Evolutionary conservation across 1,139 yeast genomes (phyloP).

Genomic region (Taiozyma onychis): DNA sequence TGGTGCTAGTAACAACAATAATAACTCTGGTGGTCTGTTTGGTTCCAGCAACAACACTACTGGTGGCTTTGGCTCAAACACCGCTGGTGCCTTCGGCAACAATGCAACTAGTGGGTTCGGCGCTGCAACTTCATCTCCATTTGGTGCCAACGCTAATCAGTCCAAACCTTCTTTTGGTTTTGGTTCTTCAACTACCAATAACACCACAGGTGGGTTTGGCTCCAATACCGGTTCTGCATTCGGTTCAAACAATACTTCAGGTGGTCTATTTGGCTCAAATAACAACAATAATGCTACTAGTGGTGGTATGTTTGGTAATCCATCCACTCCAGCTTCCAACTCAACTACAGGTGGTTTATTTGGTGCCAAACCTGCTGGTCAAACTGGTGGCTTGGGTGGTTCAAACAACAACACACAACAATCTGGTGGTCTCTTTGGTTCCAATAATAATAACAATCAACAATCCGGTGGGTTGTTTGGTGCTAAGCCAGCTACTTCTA

Average conservation of each 20-base stretch:
- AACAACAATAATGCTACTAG: conserved; percentile 11
- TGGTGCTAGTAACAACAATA: conserved; percentile 20
- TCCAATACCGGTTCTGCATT: conserved; percentile 7
- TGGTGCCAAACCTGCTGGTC: conserved; percentile 21
- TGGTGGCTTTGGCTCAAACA: conserved; percentile 26
- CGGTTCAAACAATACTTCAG: conserved; percentile 7
- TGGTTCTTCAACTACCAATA: conserved; percentile 11
- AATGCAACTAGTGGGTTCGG: conserved; percentile 23
- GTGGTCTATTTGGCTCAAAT: conserved; percentile 22
- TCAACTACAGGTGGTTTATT: conserved; percentile 21
- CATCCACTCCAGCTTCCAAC: conserved; percentile 12
- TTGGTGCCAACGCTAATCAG: conserved; percentile 22
- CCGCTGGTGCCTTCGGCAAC: conserved; percentile 16
- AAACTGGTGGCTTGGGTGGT: conserved; percentile 15
- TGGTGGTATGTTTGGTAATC: conserved; percentile 22
- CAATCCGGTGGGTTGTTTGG: conserved; percentile 26
- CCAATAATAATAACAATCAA: conserved; percentile 5
- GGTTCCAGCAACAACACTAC: conserved; percentile 19
- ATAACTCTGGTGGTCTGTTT: conserved; percentile 17
- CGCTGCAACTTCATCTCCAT: conserved; percentile 25
- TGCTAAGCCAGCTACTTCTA: conserved; percentile 19
- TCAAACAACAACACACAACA: conserved; percentile 2
- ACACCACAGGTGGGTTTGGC: conserved; percentile 7
- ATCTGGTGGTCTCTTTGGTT: conserved; percentile 22
- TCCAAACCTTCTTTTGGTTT: conserved; percentile 14